Base-by-base conservation (phyloP, 108 stramenopile species). In the Cyclotella kingstonii region DNA sequence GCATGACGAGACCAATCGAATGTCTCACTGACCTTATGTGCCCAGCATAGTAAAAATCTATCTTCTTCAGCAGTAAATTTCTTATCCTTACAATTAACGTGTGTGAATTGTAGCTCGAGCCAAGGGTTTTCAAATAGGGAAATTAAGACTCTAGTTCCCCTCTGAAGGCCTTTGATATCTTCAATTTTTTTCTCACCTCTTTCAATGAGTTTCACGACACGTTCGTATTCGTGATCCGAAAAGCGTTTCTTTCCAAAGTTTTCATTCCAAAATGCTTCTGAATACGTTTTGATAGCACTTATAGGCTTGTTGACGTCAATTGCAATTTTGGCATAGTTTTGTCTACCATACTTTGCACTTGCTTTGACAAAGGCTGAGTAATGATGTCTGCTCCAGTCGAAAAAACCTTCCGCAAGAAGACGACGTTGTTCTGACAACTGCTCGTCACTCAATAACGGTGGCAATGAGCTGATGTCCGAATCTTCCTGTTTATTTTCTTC, bases 311-410 rank as follows among this genome's bases (percentile, higher is more conserved):
- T 85, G 5, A 90, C 81, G 44, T 93, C 89, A 43, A 65, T 49
- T 41, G 89, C 86, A 57, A 90, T 90, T 39, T 87, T 88, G 5
- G 60, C 23, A 22, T 60, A 60, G 26, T 63, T 63, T n/a, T 57
- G 23, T 3, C 70, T 61, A 0, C 67, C 67, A 52, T 86, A 87
- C 68, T 94, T 94, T 34, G 96, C 90, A 33, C 73, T 68, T 0
- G 97, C 93, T 52, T 90, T 88, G 33, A 98, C 88, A 79, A 96
- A 97, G 53, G 76, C 64, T 49, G 86, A 91, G 70, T 89, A 97
- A 53, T 98, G 94, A 60, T 78, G 79, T 17, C 90, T 68, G 28
- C 78, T 94, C 97, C 96, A 97, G 44, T 87, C 77, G 6, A 88
- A 85, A 47, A 98, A 99, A 17, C 96, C 97, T 60, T 89, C 94